Evolutionary conservation across 495 filamentous ascomycete species (phyloP), one percentile per base, ranked within the genome.

Genomic region (Amniculicola lignicola): DNA sequence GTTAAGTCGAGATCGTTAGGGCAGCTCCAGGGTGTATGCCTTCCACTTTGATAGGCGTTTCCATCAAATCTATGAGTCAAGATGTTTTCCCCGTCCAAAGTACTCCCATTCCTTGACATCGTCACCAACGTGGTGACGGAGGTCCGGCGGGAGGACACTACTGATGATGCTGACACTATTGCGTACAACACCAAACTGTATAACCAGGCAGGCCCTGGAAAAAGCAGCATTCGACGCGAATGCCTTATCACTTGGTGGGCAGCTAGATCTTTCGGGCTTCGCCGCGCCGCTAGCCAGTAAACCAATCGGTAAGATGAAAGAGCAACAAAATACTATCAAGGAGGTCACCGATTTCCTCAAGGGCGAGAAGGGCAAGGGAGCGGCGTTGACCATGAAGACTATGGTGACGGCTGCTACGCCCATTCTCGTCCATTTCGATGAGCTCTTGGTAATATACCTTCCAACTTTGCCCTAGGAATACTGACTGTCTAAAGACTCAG

Each of bases 271-370:
- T 22, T 43, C 40, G 40, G 40, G 40, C 9, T 43, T 43, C 19
- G 40, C 40, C 21, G 40, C 40, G 40, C 40, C 40, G 40, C 40
- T 22, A 43, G 40, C 40, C 40, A 43, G 40, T 43, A 43, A 43
- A 43, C 40, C 40, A 43, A 43, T 43, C 40, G 40, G 40, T 43
- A 43, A 43, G 40, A 43, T 22, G 40, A 43, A 43, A 43, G 40
- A 43, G 40, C 5, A 43, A 43, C 40, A 43, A 22, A 22, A 43
- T 43, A 22, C 40, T 43, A 43, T 43, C 40, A 43, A 43, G 40
- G 40, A 43, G 40, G 40, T 43, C 40, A 43, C 40, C 40, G 40
- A 43, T 43, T 43, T 43, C 40, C 40, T 43, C 40, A 43, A 43
- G 40, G 40, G 40, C 40, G 40, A 43, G 40, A 43, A 43, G 40